Evolutionary conservation across 2,329 filamentous ascomycete species (phyloP).

Genomic region (Trichothecium roseum): DNA sequence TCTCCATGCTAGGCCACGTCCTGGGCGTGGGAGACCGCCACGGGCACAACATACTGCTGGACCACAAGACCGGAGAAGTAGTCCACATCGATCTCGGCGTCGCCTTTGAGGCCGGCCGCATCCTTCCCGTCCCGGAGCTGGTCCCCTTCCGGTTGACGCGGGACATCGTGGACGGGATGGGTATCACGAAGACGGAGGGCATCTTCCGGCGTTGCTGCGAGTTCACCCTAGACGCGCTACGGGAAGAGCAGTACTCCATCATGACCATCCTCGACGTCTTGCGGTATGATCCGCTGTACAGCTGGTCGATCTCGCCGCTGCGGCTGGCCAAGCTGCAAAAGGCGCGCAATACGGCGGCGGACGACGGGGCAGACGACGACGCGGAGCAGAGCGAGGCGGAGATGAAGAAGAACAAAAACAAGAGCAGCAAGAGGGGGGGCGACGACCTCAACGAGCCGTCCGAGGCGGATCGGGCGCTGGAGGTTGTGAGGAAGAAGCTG

Average conservation of each 20-base stretch:
- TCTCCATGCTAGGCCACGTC: constrained; percentile 89
- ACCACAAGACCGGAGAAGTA: constrained; percentile 80
- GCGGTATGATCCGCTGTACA: constrained; percentile 95
- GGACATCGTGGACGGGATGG: constrained; percentile 95
- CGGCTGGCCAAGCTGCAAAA: constrained; percentile 55
- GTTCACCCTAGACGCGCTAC: constrained; percentile 86
- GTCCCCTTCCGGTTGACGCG: constrained; percentile 92
- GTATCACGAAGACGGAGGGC: constrained; percentile 86
- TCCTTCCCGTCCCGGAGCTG: constrained; percentile 90
- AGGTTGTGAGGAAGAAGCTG: constrained; percentile 91
- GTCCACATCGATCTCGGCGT: constrained; percentile 97
- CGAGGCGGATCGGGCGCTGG: constrained; percentile 84
- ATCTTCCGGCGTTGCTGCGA: constrained; percentile 98
- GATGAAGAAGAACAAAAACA: constrained; percentile 22
- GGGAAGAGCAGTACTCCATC: constrained; percentile 93
- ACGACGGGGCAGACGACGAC: constrained; percentile 25
- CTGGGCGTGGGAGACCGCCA: constrained; percentile 90
- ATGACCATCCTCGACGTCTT: constrained; percentile 98
- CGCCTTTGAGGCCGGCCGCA: constrained; percentile 89
- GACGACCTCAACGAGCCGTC: constrained; percentile 43
- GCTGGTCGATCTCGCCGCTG: constrained; percentile 77
- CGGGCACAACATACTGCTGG: constrained; percentile 92
- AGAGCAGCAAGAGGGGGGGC: constrained; percentile 17
- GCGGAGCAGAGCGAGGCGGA: constrained; percentile 28
- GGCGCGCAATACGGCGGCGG: constrained; percentile 41